Conservation (phyloP, 805 yeast species). For the Candida krabiensis region DNA sequence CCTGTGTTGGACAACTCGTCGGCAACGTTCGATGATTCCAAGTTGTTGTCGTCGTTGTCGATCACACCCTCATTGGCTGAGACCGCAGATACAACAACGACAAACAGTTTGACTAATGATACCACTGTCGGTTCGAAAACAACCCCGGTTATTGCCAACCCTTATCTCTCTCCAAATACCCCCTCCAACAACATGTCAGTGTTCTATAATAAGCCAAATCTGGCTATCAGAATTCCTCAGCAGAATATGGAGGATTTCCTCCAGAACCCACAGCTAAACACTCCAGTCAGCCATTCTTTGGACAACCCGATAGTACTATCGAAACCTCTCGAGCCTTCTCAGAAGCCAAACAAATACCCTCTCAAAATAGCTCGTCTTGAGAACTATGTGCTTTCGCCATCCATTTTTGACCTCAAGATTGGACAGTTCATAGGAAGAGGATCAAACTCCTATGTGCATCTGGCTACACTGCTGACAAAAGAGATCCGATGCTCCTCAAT, state of each 20-base stretch:
- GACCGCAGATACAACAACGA: not conserved
- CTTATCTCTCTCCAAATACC: not conserved
- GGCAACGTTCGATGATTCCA: not conserved
- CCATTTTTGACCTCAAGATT: conserved; percentile 21
- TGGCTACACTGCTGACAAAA: conserved; percentile 15
- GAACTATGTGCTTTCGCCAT: conserved; percentile 20
- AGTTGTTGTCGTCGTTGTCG: not conserved
- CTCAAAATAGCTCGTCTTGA: conserved; percentile 17
- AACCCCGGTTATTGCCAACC: not conserved
- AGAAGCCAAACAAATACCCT: conserved; percentile 11
- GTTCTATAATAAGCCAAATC: not conserved
- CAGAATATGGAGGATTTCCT: no score
- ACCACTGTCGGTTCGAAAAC: not conserved
- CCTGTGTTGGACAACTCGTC: not conserved
- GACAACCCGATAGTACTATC: conserved; percentile 3
- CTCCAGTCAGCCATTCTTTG: no score
- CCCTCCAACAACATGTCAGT: not conserved
- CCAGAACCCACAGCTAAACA: no score
- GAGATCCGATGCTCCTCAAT: conserved; percentile 8
- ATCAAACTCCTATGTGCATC: conserved; percentile 31
- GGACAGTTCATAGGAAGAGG: conserved; percentile 27
- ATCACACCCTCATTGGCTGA: not conserved
- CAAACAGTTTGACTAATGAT: not conserved
- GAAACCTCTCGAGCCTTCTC: conserved; percentile 1
- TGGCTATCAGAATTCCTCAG: no score